Percentiles rank a stretch among this genome's conserved stretches.
These are phyloP conservation scores for Tieghemostelium lacteum DNA, from an alignment of 78 protist species.

Conservation along the genomic window DNA sequence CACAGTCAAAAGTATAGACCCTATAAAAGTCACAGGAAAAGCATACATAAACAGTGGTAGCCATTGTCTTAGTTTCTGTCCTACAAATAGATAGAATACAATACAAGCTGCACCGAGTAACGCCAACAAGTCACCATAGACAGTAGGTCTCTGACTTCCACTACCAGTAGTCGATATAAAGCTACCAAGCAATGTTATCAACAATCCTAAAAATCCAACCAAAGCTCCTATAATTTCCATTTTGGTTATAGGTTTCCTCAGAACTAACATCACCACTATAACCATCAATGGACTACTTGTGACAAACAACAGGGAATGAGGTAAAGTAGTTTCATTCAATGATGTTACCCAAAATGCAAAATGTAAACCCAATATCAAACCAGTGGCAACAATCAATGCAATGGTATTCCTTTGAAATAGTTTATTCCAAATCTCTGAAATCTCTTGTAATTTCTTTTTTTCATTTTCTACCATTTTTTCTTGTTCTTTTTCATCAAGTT, in stretches of 20 bases:
- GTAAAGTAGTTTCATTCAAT: slow-evolving; percentile 62
- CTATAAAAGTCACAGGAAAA: slow-evolving; percentile 75
- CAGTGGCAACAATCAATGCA: slow-evolving; percentile 8
- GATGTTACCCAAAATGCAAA: slow-evolving; percentile 75
- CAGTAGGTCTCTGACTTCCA: slow-evolving; percentile 26
- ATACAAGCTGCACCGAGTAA: slow-evolving; percentile 70
- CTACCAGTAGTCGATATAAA: background rate
- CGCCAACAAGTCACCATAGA: slow-evolving; percentile 73
- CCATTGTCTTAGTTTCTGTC: slow-evolving; percentile 44
- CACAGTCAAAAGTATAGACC: slow-evolving; percentile 32
- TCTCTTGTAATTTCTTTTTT: background rate
- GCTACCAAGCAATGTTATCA: slow-evolving; percentile 39
- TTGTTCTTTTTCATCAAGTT: background rate
- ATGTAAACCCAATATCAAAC: slow-evolving; percentile 47
- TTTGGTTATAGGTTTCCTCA: slow-evolving; percentile 47
- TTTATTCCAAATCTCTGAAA: background rate
- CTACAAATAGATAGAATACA: slow-evolving; percentile 62
- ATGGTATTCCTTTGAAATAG: background rate
- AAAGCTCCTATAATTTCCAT: slow-evolving; percentile 61
- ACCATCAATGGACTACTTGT: slow-evolving; percentile 67
- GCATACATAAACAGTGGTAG: slow-evolving; percentile 77
- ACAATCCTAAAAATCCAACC: slow-evolving; percentile 56
- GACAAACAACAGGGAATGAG: slow-evolving; percentile 80
- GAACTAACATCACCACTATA: slow-evolving; percentile 16
- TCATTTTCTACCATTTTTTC: background rate